phyloP scores from a whole-genome alignment of 2,329 filamentous ascomycete species.

The Trichophyton verrucosum region DNA sequence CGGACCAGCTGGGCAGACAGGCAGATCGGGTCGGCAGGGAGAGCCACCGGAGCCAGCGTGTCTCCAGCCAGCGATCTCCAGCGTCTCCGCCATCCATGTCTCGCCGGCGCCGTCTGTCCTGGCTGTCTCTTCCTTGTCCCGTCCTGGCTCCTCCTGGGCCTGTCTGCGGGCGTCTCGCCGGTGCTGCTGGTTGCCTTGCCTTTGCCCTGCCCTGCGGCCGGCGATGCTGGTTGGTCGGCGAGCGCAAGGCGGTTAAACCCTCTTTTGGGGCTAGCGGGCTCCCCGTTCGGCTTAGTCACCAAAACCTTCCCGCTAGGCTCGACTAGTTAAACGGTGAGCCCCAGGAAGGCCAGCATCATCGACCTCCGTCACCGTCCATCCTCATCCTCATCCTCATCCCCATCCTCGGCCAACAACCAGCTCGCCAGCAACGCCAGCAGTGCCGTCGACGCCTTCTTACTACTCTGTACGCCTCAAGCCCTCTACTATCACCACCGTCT shows the following conservation, averaged over 20 bases:
- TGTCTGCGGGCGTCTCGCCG: no score
- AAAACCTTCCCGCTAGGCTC: not conserved
- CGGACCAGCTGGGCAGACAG: not conserved
- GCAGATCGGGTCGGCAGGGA: not conserved
- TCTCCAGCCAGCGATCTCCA: conserved; percentile 1
- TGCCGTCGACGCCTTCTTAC: no score
- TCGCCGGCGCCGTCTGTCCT: not conserved
- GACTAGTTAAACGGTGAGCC: not conserved
- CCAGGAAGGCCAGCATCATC: not conserved
- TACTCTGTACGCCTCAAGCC: no score
- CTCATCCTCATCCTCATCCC: not conserved
- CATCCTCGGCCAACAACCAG: not conserved
- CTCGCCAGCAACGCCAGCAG: not conserved
- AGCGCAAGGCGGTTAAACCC: conserved; percentile 2
- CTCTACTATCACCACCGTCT: no score
- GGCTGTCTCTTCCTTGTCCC: no score
- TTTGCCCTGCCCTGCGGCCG: not conserved
- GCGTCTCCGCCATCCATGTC: not conserved
- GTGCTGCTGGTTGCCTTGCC: not conserved
- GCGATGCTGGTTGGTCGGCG: not conserved
- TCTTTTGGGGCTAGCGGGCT: not conserved
- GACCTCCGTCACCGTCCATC: not conserved
- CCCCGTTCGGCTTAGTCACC: not conserved
- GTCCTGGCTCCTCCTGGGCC: no score
- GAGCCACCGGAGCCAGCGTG: not conserved